Evolutionary conservation across 1,284 basidiomycete species (phyloP), one percentile per base, ranked within the genome.

Genomic region (Peniophora sp.): DNA sequence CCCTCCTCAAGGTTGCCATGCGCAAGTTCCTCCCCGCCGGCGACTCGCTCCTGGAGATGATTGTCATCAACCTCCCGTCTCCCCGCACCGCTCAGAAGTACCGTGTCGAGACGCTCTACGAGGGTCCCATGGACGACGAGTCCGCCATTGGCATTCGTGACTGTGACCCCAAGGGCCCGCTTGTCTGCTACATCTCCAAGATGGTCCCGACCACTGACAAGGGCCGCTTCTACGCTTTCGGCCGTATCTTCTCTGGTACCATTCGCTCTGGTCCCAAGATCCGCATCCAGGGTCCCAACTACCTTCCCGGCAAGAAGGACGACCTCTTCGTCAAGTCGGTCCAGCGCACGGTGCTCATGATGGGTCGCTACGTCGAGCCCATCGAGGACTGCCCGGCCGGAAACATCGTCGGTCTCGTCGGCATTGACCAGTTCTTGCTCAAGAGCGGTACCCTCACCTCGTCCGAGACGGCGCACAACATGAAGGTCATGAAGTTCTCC

Each of bases 121-220:
- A 99, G 72, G 97, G 97, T 70, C 97, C 97, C 64, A 91, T 97
- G 90, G 97, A 99, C 73, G 97, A 99, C 68, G 96, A 99, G 75
- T 96, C 92, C 54, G 97, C 97, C 63, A 94, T 98, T 64, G 92
- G 86, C 78, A 97, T 99, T 76, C 88, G 97, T 58, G 95, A 99
- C 74, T 99, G 97, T 71, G 92, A 99, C 75, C 88, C 97, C 69
- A 91, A 88, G 57, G 97, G 85, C 58, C 97, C 97, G 59, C 88
- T 99, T 60, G 95, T 99, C 71, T 83, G 97, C 62, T 99, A 99
- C 76, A 81, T 99, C 75, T 99, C 97, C 64, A 99, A 99, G 86
- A 99, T 99, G 97, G 96, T 99, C 61, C 97, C 97, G 59, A 99
- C 97, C 53, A 97, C 96, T 63, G 97, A 99, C 76, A 99, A 99